Base-by-base conservation (phyloP, 352 stramenopile species). In the Globisporangium ultimum region DNA sequence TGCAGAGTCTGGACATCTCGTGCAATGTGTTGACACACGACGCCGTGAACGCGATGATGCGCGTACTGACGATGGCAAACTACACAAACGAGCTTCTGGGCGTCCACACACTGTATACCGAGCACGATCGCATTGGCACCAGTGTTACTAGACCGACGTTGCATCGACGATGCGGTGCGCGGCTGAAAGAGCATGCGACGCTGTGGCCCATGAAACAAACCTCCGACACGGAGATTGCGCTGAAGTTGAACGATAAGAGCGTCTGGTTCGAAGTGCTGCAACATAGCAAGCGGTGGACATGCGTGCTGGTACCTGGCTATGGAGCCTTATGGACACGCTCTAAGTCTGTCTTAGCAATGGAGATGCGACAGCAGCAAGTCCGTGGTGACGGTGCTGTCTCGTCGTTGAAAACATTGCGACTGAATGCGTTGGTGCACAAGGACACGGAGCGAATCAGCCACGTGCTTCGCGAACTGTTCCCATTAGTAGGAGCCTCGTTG, bases 251-350 rank as follows among this genome's bases (percentile, higher is more conserved):
- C 42, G 43, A 57, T 0, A 58, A 67, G 5, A 53, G 24, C 24
- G n/a, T 52, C 12, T 71, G 64, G 65, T 73, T 61, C 20, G 43
- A 72, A 24, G 46, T 60, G 1, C 42, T 78, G 6, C 49, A 65
- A 5, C 48, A 52, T 0, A 56, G 52, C 5, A 20, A 28, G 18
- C 48, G 55, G 14, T 76, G 70, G 64, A 45, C 49, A 6, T 62
- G 63, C 47, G 49, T 85, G 21, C 41, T 85, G 5, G 52, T 80
- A 1, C 68, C 70, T 6, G 75, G 61, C 3, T 72, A 78, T 36
- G 74, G 74, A 2, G 62, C 63, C 22, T 18, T 84, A 6, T 74
- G 67, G 55, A 64, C 68, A 4, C 32, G 21, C 8, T 47, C 18
- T 13, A 46, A 18, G 52, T 38, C 28, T 14, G 24, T 42, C 42